phyloP scores from a whole-genome alignment of 441 rosid species.

The Bocquillonia castaneifolia region DNA sequence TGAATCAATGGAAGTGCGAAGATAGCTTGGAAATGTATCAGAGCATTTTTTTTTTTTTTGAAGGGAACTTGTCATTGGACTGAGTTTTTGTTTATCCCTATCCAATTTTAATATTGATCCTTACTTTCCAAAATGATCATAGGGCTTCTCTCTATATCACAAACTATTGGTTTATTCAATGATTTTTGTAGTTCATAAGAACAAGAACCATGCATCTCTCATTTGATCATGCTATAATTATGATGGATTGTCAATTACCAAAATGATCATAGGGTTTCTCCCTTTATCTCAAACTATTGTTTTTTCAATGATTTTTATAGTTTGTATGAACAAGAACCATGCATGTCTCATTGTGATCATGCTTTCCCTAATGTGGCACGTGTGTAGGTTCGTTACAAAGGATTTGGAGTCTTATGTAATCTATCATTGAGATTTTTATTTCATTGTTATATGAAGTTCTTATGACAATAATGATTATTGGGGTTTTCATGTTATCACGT shows the following conservation, averaged over 20 bases:
- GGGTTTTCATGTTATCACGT: neutral
- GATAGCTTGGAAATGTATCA: slow-evolving; percentile 1
- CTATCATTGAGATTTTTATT: neutral
- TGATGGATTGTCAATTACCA: neutral
- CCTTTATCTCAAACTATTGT: neutral
- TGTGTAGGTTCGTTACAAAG: neutral
- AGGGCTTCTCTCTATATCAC: neutral
- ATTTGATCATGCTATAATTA: slow-evolving; percentile 3
- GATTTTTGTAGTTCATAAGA: slow-evolving; percentile 3
- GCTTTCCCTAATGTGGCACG: neutral
- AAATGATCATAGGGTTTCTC: neutral
- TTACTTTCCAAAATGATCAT: slow-evolving; percentile 3
- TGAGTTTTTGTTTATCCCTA: neutral
- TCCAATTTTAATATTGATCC: neutral
- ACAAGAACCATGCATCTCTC: slow-evolving; percentile 12
- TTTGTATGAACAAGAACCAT: slow-evolving; percentile 12
- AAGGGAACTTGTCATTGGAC: neutral
- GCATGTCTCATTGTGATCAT: slow-evolving; percentile 9
- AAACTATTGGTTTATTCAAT: neutral
- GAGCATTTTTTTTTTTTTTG: neutral
- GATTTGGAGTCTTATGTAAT: neutral
- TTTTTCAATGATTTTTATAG: neutral
- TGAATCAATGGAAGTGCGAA: slow-evolving; percentile 8
- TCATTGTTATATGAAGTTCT: neutral
- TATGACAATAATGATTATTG: neutral